Evolutionary conservation across 164 flowering plant genomes (phyloP).

Genomic region (Nelumbo lutea): DNA sequence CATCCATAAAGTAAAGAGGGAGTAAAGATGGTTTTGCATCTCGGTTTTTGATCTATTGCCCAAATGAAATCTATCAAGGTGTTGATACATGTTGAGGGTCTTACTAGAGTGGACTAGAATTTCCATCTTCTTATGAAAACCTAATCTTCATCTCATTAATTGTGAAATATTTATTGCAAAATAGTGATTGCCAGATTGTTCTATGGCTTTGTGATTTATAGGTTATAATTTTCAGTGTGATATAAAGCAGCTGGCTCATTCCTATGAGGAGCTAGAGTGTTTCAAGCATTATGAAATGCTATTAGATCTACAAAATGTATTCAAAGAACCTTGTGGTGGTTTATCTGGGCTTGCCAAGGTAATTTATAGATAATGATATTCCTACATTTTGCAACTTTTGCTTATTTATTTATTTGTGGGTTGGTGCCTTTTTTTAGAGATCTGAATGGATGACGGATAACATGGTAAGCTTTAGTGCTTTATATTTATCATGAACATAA

Average conservation of each 20-base stretch:
- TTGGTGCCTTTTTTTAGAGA: no score
- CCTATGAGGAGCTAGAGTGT: constrained; percentile 71
- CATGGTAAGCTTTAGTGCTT: no score
- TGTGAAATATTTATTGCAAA: not conserved
- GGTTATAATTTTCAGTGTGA: constrained; percentile 93
- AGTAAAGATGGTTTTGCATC: no score
- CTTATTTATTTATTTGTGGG: no score
- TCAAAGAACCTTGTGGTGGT: constrained; percentile 78
- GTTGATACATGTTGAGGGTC: no score
- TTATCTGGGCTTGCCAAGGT: constrained; percentile 89
- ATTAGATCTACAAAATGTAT: constrained; percentile 80
- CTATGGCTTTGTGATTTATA: constrained; percentile 28
- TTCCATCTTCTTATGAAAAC: not conserved
- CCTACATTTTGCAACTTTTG: no score
- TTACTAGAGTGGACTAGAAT: not conserved
- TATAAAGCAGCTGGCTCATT: constrained; percentile 59
- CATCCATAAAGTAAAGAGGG: no score
- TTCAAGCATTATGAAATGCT: constrained; percentile 90
- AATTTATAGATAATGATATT: constrained; percentile 1
- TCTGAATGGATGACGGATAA: no score
- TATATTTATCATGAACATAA: not conserved
- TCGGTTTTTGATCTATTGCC: no score
- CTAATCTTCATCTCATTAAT: not conserved
- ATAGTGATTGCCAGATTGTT: constrained; percentile 5
- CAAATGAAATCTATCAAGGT: no score